These are phyloP conservation scores for Hirsutella minnesotensis DNA, from an alignment of 2,329 filamentous ascomycete genomes.

Conservation along the genomic window DNA sequence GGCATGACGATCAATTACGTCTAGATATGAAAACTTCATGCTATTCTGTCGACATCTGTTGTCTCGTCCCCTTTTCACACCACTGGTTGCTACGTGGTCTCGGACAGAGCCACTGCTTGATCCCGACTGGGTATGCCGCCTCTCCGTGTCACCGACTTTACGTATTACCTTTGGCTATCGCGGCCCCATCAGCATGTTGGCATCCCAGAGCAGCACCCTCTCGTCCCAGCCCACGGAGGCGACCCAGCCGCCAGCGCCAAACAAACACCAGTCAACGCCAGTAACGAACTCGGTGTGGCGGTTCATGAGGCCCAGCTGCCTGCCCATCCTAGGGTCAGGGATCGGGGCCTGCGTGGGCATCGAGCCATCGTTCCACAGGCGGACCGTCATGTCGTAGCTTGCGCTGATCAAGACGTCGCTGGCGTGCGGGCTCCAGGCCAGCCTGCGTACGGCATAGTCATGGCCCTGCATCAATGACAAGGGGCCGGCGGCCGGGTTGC, in stretches of 20 bases:
- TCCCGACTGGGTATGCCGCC: neutral
- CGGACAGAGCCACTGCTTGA: too few species aligned
- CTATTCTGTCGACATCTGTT: too few species aligned
- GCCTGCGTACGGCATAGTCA: slow-evolving; percentile 74
- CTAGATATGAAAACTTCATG: too few species aligned
- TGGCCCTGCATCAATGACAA: slow-evolving; percentile 69
- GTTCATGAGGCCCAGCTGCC: slow-evolving; percentile 78
- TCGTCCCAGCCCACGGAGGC: slow-evolving; percentile 94
- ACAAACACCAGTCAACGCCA: slow-evolving; percentile 95
- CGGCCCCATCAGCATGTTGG: slow-evolving; percentile 36
- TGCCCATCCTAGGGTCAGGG: slow-evolving; percentile 38
- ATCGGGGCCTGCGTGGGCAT: slow-evolving; percentile 23
- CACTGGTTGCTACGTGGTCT: too few species aligned
- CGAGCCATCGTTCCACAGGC: slow-evolving; percentile 76
- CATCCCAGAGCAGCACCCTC: slow-evolving; percentile 83
- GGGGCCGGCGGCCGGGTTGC: slow-evolving; percentile 62
- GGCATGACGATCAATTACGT: too few species aligned
- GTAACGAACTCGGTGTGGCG: slow-evolving; percentile 92
- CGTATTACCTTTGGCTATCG: too few species aligned
- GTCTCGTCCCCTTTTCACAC: too few species aligned
- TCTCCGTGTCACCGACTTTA: too few species aligned
- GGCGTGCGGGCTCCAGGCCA: slow-evolving; percentile 92
- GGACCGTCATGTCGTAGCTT: slow-evolving; percentile 96
- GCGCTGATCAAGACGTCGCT: slow-evolving; percentile 76
- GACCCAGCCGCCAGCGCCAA: slow-evolving; percentile 91